Conservation (phyloP, 257 asterid genomes). For the Solanum okadae region DNA sequence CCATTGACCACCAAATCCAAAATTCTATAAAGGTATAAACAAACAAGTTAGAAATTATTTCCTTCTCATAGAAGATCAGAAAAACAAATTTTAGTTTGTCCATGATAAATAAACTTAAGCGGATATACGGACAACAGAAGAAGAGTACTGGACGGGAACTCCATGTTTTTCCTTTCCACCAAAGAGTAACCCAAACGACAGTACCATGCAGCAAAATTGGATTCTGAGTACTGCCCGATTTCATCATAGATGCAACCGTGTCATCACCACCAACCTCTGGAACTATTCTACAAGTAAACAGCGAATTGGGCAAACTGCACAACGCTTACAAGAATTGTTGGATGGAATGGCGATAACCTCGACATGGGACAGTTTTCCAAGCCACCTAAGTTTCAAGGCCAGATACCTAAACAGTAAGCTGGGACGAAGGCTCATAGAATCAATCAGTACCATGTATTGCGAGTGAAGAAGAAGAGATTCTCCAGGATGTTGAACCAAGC, state of each 20-base stretch:
- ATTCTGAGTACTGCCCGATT: background rate
- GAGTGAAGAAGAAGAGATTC: background rate
- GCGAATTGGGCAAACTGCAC: background rate
- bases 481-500: background rate
- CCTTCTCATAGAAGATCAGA: background rate
- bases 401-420: background rate
- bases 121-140: background rate
- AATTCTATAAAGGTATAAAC: background rate
- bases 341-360: background rate
- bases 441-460: background rate
- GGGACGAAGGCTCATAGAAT: background rate
- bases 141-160: background rate
- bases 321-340: background rate
- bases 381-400: background rate
- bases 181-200: background rate
- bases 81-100: background rate
- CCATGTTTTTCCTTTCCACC: background rate
- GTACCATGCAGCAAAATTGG: background rate
- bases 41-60: background rate
- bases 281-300: background rate
- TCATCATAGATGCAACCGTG: background rate
- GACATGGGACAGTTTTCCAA: background rate
- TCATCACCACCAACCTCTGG: background rate
- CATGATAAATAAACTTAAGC: background rate
- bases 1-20: background rate